Percentiles rank a stretch among this genome's conserved stretches.
Conservation (phyloP, 2,329 filamentous ascomycete genomes). For the Phaeosphaeriaceae sp. region DNA sequence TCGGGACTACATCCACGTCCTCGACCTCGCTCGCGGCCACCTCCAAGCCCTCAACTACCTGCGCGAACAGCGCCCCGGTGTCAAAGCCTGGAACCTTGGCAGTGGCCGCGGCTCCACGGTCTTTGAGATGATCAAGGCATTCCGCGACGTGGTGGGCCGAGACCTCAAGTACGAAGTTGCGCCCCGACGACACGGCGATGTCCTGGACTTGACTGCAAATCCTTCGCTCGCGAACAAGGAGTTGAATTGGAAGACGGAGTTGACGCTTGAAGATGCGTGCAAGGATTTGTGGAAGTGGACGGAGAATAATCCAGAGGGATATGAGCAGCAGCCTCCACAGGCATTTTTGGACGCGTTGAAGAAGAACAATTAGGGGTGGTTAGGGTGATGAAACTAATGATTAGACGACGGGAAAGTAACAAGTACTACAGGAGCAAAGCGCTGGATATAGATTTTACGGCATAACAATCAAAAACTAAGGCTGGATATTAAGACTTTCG, state of each 20-base stretch:
- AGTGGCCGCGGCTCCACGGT: constrained; percentile 95
- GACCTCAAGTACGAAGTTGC: constrained; percentile 88
- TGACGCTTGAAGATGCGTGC: constrained; percentile 90
- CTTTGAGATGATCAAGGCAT: constrained; percentile 96
- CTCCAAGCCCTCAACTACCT: constrained; percentile 90
- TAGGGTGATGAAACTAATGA: not conserved
- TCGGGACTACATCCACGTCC: constrained; percentile 96
- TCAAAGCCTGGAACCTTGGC: constrained; percentile 95
- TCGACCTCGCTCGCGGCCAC: constrained; percentile 87
- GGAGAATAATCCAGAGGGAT: constrained; percentile 93
- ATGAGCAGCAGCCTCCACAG: constrained; percentile 87
- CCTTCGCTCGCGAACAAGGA: constrained; percentile 85
- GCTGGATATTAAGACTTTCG: not conserved
- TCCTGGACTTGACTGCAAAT: constrained; percentile 93
- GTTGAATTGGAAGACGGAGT: constrained; percentile 88
- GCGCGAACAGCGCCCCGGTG: constrained; percentile 80
- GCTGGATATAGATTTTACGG: constrained; percentile 2
- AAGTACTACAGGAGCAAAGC: not conserved
- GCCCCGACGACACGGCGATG: constrained; percentile 82
- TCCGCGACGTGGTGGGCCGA: constrained; percentile 83
- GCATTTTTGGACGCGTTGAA: constrained; percentile 70
- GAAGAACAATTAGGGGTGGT: constrained; percentile 20
- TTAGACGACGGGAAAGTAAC: not conserved
- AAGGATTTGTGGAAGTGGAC: constrained; percentile 97
- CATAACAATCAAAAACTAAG: not conserved